Evolutionary conservation across 352 stramenopile genomes (phyloP), one percentile per base, ranked within the genome.

Genomic region (Phytophthora constricta): DNA sequence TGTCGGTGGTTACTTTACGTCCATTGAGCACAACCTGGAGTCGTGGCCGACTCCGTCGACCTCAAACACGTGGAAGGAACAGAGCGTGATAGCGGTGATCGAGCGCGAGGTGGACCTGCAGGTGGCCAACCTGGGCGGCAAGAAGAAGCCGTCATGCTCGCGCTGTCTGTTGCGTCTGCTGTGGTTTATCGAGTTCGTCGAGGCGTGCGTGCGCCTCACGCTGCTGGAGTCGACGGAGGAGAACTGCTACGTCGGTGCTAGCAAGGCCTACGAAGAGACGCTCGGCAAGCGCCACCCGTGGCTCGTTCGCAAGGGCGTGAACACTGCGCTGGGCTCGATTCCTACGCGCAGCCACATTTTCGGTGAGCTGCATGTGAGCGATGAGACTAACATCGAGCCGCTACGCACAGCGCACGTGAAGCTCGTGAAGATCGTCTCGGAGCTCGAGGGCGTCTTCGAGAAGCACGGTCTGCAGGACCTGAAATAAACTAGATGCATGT

Each of bases 101-200:
- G 70, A 86, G 41, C 80, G 79, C 28, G 87, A 95, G 72, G 85
- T 93, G 26, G 74, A 77, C 10, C 69, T 87, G 13, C 58, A 85
- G 23, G 57, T 88, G 17, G 87, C 87, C 5, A 76, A 76, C 20
- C 59, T 88, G 5, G 87, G 87, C 19, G 87, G 87, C 22, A 95
- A 95, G 70, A 95, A 95, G 77, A 91, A 92, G 34, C 85, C 87
- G 39, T 93, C 85, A 25, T 91, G 79, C 62, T 83, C 70, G 37
- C 86, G 87, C 25, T 91, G 87, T 57, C 58, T 93, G 26, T 63
- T 93, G 45, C 87, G 87, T 0, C 52, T 95, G 39, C 63, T 92
- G 27, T 95, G 87, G 87, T 95, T 95, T 49, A 54, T 95, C 26
- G 83, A 95, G 68, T 95, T 95, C 37, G 87, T 95, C 37, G 85